A percentile compares a stretch with the other conserved stretches of the same genome.
Conservation (phyloP, 352 stramenopile genomes). For the Phytophthora kernoviae region DNA sequence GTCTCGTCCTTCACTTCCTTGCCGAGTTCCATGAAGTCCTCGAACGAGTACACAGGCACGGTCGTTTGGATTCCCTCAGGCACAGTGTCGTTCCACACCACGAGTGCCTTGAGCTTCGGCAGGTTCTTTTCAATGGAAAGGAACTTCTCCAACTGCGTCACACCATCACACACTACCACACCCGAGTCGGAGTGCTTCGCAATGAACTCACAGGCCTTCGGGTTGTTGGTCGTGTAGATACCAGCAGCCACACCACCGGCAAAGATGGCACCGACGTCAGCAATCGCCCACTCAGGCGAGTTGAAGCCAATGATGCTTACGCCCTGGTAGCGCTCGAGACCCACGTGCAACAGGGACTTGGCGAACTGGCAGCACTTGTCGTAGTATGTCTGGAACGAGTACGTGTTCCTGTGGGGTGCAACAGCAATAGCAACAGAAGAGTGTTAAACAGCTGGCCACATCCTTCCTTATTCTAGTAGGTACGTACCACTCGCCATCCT, state of each 20-base stretch:
- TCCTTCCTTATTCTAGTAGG: not conserved
- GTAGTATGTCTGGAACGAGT: conserved; percentile 83
- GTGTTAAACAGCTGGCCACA: conserved; percentile 8
- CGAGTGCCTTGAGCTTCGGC: conserved; percentile 92
- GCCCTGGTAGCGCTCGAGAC: conserved; percentile 72
- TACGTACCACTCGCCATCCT: conserved; percentile 73
- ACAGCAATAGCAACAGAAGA: not conserved
- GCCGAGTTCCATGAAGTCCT: conserved; percentile 82
- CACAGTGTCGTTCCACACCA: conserved; percentile 91
- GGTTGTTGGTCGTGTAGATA: conserved; percentile 96
- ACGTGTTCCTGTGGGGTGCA: conserved; percentile 47
- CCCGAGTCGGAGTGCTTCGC: conserved; percentile 92
- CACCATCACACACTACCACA: conserved; percentile 93
- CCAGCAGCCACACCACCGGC: conserved; percentile 91
- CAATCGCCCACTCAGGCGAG: conserved; percentile 93
- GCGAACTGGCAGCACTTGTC: conserved; percentile 75
- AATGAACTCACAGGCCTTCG: conserved; percentile 93
- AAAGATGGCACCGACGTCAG: conserved; percentile 93
- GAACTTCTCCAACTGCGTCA: conserved; percentile 95
- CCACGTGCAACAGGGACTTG: conserved; percentile 79
- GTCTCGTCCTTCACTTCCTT: conserved; percentile 64
- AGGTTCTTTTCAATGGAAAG: conserved; percentile 85
- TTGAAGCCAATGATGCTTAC: conserved; percentile 93
- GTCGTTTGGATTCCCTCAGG: conserved; percentile 66
- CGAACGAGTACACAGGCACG: conserved; percentile 79